These are phyloP conservation scores for Wickerhamomyces rabaulensis DNA, from an alignment of 805 yeast genomes.

Conservation along the genomic window DNA sequence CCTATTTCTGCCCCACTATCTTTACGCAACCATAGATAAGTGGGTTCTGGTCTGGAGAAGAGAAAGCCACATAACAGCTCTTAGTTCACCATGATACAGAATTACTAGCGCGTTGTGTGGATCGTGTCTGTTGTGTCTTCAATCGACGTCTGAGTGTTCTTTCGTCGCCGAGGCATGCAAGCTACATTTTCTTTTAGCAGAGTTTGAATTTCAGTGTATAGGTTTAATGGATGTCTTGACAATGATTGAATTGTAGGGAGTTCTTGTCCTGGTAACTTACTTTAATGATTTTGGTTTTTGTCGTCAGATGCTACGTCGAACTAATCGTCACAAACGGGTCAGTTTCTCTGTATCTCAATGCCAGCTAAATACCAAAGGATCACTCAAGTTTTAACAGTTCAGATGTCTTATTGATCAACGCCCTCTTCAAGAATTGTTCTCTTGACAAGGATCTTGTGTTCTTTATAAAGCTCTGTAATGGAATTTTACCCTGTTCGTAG, in stretches of 20 bases:
- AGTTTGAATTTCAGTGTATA: too few species aligned
- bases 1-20: constrained; percentile 64
- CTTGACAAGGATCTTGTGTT: constrained; percentile 50
- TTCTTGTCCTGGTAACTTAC: too few species aligned
- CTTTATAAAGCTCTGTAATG: constrained; percentile 35
- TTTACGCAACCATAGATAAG: constrained; percentile 38
- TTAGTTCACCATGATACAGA: constrained; percentile 7
- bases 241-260: too few species aligned
- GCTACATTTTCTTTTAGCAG: not conserved
- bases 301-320: too few species aligned
- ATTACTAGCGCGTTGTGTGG: constrained; percentile 4
- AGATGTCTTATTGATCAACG: constrained; percentile 38
- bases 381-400: constrained; percentile 11
- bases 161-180: not conserved
- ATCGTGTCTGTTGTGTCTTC: constrained; percentile 3
- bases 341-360: too few species aligned
- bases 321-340: too few species aligned
- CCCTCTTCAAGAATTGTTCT: constrained; percentile 53
- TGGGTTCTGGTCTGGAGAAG: constrained; percentile 65
- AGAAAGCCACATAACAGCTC: constrained; percentile 37
- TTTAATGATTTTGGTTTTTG: too few species aligned
- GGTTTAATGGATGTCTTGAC: too few species aligned
- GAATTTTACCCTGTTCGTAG: constrained; percentile 43
- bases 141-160: not conserved
- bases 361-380: too few species aligned